phyloP scores from a whole-genome alignment of 148 eudicot species.

The Camellia granthamiana region DNA sequence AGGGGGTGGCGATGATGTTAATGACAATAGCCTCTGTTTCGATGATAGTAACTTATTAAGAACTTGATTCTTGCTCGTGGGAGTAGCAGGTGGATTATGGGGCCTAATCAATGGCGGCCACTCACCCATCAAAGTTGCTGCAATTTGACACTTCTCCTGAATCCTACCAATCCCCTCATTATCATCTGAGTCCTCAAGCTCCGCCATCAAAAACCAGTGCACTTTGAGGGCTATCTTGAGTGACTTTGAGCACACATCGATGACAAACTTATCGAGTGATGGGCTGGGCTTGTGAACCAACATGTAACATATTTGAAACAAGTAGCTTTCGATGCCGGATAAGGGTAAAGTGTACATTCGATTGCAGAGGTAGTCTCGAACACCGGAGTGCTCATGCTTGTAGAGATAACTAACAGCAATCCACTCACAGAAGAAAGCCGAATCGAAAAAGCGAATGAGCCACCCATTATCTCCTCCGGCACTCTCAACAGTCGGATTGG shows the following conservation, averaged over 20 bases:
- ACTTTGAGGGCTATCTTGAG: slow-evolving; percentile 84
- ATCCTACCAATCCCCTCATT: slow-evolving; percentile 92
- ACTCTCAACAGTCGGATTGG: slow-evolving; percentile 63
- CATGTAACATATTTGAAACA: slow-evolving; percentile 94
- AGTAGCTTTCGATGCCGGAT: slow-evolving; percentile 87
- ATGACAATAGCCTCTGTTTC: slow-evolving; percentile 70
- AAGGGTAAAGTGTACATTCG: slow-evolving; percentile 92
- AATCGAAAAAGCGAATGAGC: slow-evolving; percentile 95
- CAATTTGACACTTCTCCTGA: slow-evolving; percentile 95
- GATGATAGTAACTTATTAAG: slow-evolving; percentile 75
- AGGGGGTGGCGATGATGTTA: slow-evolving; percentile 75
- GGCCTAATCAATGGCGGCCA: slow-evolving; percentile 87
- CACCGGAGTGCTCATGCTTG: slow-evolving; percentile 92
- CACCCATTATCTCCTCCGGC: slow-evolving; percentile 90
- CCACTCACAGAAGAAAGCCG: slow-evolving; percentile 97
- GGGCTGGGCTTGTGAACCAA: slow-evolving; percentile 96
- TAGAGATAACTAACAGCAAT: slow-evolving; percentile 97
- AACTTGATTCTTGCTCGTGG: slow-evolving; percentile 70
- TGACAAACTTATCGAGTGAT: slow-evolving; percentile 87
- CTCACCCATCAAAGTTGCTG: slow-evolving; percentile 91
- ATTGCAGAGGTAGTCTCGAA: slow-evolving; percentile 87
- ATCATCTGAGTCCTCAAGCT: slow-evolving; percentile 93
- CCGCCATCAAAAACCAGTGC: slow-evolving; percentile 97
- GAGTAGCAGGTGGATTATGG: slow-evolving; percentile 43
- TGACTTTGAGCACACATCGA: slow-evolving; percentile 78